Evolutionary conservation across 2,329 filamentous ascomycete species (phyloP).

Genomic region (Incumbomyces lentus): DNA sequence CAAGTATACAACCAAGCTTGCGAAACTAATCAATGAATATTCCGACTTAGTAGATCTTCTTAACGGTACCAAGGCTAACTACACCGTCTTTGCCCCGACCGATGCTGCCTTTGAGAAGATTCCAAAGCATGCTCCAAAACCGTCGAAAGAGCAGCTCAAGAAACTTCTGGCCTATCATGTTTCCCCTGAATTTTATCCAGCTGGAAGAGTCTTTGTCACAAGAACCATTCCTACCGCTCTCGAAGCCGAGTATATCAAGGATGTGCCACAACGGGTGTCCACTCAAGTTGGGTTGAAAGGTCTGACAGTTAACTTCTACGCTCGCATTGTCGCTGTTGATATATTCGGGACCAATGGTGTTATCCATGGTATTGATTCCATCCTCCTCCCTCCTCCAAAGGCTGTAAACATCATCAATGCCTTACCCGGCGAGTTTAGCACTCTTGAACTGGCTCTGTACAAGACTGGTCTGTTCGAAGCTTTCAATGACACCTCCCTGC

Average conservation of each 20-base stretch:
- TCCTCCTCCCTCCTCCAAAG: constrained; percentile 66
- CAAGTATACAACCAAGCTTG: constrained; percentile 68
- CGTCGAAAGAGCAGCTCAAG: constrained; percentile 60
- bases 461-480: constrained; percentile 62
- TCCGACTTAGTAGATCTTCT: constrained; percentile 61
- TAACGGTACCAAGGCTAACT: constrained; percentile 63
- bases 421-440: constrained; percentile 64
- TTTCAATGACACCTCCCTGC: constrained; percentile 45
- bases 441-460: constrained; percentile 60
- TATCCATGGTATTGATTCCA: constrained; percentile 63
- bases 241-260: constrained; percentile 44
- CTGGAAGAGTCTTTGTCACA: constrained; percentile 52
- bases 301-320: constrained; percentile 66
- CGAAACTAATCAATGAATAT: constrained; percentile 62
- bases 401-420: constrained; percentile 54
- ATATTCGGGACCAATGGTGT: constrained; percentile 53
- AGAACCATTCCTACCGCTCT: constrained; percentile 67
- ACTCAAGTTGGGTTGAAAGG: constrained; percentile 54
- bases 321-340: constrained; percentile 58
- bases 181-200: constrained; percentile 55
- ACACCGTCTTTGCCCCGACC: constrained; percentile 72
- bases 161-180: constrained; percentile 66
- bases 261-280: constrained; percentile 61
- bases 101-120: constrained; percentile 65
- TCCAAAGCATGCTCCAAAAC: constrained; percentile 47